Conservation (phyloP, 2,329 filamentous ascomycete species). For the Atkinsonella texensis region DNA sequence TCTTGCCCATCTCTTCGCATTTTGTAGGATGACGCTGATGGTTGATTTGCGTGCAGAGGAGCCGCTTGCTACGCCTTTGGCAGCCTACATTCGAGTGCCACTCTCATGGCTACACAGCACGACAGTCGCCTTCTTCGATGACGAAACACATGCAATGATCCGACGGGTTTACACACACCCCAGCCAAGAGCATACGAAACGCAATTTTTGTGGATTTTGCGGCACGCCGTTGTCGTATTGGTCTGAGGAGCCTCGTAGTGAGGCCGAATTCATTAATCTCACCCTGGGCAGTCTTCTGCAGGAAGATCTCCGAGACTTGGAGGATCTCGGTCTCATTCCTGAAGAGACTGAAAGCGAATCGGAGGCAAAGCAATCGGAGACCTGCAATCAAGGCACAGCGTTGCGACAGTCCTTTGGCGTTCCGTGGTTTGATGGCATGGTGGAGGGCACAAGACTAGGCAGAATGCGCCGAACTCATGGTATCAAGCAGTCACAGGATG, state of each 20-base stretch:
- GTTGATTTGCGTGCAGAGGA: slow-evolving; percentile 32
- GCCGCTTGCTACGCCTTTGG: slow-evolving; percentile 59
- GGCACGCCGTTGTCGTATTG: slow-evolving; percentile 77
- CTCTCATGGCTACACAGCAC: slow-evolving; percentile 68
- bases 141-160: slow-evolving; percentile 60
- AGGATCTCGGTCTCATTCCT: slow-evolving; percentile 63
- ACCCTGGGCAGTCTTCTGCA: slow-evolving; percentile 65
- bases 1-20: not conserved
- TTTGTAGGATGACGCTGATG: not conserved
- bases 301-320: slow-evolving; percentile 59
- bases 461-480: slow-evolving; percentile 51
- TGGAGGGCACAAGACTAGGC: slow-evolving; percentile 63
- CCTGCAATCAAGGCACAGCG: slow-evolving; percentile 17
- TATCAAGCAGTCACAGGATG: slow-evolving; percentile 43
- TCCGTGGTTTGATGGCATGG: slow-evolving; percentile 77
- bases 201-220: slow-evolving; percentile 85
- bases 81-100: slow-evolving; percentile 74
- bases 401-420: slow-evolving; percentile 53
- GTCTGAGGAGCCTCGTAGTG: slow-evolving; percentile 58
- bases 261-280: slow-evolving; percentile 69
- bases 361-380: slow-evolving; percentile 9
- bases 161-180: slow-evolving; percentile 53
- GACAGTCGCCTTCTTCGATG: slow-evolving; percentile 63
- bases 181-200: slow-evolving; percentile 45
- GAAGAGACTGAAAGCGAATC: slow-evolving; percentile 22